Evolutionary conservation across 208 protist species (phyloP).

Genomic region (Acanthamoeba culbertsoni): DNA sequence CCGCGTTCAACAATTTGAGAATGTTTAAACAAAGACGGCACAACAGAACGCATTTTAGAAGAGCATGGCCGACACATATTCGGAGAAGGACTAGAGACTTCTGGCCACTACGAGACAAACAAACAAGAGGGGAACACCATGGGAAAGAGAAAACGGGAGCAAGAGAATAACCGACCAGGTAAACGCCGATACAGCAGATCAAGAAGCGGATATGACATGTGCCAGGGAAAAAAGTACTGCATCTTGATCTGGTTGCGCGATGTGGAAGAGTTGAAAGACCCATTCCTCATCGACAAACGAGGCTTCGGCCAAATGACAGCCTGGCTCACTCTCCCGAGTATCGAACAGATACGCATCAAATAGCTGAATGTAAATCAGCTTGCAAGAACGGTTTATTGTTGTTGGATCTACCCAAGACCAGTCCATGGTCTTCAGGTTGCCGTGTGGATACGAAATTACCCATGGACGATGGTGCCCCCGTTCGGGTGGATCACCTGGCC

Average conservation of each 20-base stretch:
- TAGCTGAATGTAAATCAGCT: no score
- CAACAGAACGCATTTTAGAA: not conserved
- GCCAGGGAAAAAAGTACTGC: not conserved
- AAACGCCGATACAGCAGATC: no score
- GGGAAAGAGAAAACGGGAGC: not conserved
- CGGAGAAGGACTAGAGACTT: not conserved
- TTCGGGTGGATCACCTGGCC: slow-evolving; percentile 75
- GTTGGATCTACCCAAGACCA: no score
- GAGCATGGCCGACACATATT: not conserved
- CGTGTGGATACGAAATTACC: no score
- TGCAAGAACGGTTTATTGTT: no score
- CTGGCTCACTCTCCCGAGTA: not conserved
- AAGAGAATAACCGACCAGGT: no score
- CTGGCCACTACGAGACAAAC: not conserved
- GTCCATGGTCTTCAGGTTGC: no score
- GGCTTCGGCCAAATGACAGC: not conserved
- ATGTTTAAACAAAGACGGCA: not conserved
- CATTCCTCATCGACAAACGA: slow-evolving; percentile 7
- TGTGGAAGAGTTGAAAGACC: not conserved
- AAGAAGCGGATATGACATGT: not conserved
- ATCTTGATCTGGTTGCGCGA: not conserved
- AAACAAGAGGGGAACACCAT: not conserved
- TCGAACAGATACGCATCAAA: not conserved
- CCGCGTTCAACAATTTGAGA: not conserved
- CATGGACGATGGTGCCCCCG: slow-evolving; percentile 67